Percentiles rank a stretch among this genome's conserved stretches.
phyloP scores from a whole-genome alignment of 2,329 filamentous ascomycete species.

The Aureobasidium musti region DNA sequence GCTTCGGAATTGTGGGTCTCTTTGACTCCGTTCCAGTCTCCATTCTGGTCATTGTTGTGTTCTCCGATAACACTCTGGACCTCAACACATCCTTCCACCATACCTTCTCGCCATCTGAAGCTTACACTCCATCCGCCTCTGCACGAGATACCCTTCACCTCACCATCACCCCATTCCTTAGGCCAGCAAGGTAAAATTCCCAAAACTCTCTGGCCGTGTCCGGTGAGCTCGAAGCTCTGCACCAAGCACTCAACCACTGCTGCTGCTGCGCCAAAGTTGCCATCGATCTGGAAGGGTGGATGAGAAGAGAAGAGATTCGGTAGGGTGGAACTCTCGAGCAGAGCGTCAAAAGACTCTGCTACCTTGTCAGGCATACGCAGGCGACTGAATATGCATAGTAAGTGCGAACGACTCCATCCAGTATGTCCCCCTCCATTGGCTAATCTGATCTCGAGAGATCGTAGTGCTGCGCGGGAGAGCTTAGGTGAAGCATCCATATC shows the following conservation, averaged over 20 bases:
- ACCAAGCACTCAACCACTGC: not conserved
- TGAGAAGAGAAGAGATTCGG: not conserved
- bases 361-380: not conserved
- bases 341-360: not conserved
- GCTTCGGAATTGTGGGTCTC: not conserved
- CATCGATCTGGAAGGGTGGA: constrained; percentile 23
- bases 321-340: not conserved
- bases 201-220: not conserved
- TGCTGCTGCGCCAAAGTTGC: constrained; percentile 6
- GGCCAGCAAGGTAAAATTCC: constrained; percentile 11
- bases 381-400: not conserved
- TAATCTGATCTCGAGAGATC: not conserved
- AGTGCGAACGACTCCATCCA: not conserved
- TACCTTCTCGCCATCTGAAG: not conserved
- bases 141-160: not conserved
- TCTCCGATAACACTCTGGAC: constrained; percentile 25
- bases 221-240: constrained; percentile 14
- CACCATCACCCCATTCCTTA: not conserved
- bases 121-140: constrained; percentile 12
- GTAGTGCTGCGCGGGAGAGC: not conserved
- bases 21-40: not conserved
- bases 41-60: too few relatives aligned
- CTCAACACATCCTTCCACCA: constrained; percentile 27
- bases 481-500: not conserved
- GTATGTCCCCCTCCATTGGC: constrained; percentile 15